Base-by-base conservation (phyloP, 2,329 filamentous ascomycete species). In the Corniculantispora saksenae region DNA sequence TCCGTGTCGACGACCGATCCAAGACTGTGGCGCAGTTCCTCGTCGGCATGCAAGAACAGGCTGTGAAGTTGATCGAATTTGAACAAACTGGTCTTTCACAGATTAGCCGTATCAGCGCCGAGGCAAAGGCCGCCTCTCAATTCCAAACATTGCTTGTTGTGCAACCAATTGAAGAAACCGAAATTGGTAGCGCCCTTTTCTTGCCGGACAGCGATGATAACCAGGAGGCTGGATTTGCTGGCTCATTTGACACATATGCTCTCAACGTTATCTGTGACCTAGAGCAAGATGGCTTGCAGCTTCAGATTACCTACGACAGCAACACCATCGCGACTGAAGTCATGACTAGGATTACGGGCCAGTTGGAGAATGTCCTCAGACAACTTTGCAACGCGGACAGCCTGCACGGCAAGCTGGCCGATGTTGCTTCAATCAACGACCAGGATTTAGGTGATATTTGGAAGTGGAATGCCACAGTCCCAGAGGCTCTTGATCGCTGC, bases 121-220 rank as follows among this genome's bases (percentile, higher is more conserved):
- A 67, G n/a, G 63, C 65, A 13, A 58, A 63, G 17, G 54, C 40
- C 4, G 67, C 66, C 7, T 68, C 67, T 61, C 65, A 68, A 17
- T 72, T 73, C 27, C 68, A 68, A 50, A 72, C 66, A 5, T 40
- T 72, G 19, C 61, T 73, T 6, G 69, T 71, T 8, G 58, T 61
- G 47, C 58, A 61, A 32, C 32, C 58, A n/a, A 51, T 53, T 21
- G 58, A 61, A 40, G 58, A 61, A 51, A 53, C 32, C 3, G 45
- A 53, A 27, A 61, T 61, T 3, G 58, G 58, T 32, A 61, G 58
- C 21, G 58, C 51, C 32, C 9, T 61, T 5, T 61, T 61, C 47
- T 47, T 51, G 10, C 58, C 58, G 4, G 58, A 61, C 47, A 61
- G 58, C 21, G 58, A 61, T 3, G 58, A 53, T 4, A 21, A 61